Evolutionary conservation across 2,329 filamentous ascomycete genomes (phyloP).

Genomic region (Ploettnerulaceae sp.): DNA sequence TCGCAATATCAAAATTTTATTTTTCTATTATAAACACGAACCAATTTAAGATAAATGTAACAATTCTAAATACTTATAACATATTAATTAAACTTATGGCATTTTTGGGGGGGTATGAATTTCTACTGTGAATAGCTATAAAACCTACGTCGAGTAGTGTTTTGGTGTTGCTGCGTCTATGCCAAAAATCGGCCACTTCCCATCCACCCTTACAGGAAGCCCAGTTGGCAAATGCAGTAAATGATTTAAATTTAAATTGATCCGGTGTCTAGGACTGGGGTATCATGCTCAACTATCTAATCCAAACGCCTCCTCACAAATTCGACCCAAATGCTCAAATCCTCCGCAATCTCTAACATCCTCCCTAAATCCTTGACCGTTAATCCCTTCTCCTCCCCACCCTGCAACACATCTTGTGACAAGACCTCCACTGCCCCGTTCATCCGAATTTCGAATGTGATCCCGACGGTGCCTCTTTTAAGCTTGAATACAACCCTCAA

Average conservation of each 20-base stretch:
- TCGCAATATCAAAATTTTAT: too few species aligned
- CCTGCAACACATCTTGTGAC: conserved; percentile 28
- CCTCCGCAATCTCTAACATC: conserved; percentile 43
- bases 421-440: conserved; percentile 31
- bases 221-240: too few species aligned
- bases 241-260: too few species aligned
- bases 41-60: too few species aligned
- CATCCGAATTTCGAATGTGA: conserved; percentile 30
- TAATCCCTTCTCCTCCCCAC: conserved; percentile 19
- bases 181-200: too few species aligned
- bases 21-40: too few species aligned
- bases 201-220: not conserved
- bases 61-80: too few species aligned
- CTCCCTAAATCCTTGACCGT: conserved; percentile 36
- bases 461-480: conserved; percentile 27
- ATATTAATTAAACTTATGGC: too few species aligned
- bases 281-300: conserved; percentile 12
- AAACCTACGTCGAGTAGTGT: too few species aligned
- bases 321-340: conserved; percentile 48
- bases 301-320: conserved; percentile 38
- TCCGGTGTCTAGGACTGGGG: not conserved
- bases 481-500: conserved; percentile 30
- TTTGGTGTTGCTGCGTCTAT: too few species aligned
- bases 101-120: too few species aligned
- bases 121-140: too few species aligned